A percentile compares a stretch with the other conserved stretches of the same genome.
Conservation (phyloP, 2,329 filamentous ascomycete species). For the Ophiostoma ulmi region DNA sequence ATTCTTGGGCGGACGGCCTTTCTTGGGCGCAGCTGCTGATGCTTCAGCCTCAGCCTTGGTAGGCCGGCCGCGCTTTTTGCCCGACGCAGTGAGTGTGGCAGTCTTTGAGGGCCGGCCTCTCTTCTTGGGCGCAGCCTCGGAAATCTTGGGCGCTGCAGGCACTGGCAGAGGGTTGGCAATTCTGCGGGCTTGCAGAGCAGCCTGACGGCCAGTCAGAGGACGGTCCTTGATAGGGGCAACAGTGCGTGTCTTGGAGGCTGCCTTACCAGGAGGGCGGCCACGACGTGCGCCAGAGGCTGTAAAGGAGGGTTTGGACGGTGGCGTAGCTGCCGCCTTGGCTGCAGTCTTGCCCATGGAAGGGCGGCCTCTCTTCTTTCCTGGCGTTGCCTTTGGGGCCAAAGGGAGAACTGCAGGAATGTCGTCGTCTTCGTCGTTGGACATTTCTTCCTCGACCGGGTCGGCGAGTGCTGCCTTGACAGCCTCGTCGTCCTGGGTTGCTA, state of each 20-base stretch:
- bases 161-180: slow-evolving; percentile 14
- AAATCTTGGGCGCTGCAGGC: not conserved
- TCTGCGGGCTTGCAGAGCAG: slow-evolving; percentile 20
- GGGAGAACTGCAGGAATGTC: slow-evolving; percentile 3
- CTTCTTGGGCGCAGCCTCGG: slow-evolving; percentile 16
- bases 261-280: slow-evolving; percentile 21
- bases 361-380: slow-evolving; percentile 17
- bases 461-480: not conserved
- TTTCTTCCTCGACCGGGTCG: not conserved
- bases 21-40: slow-evolving; percentile 2
- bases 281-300: slow-evolving; percentile 17
- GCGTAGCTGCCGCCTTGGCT: not conserved
- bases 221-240: not conserved
- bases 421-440: not conserved
- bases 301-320: slow-evolving; percentile 1
- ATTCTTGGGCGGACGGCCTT: not conserved
- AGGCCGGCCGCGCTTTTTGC: slow-evolving; percentile 14
- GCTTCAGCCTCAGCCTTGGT: not conserved
- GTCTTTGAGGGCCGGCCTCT: slow-evolving; percentile 15
- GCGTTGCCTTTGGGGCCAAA: not conserved
- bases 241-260: not conserved
- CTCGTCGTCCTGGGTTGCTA: slow-evolving; percentile 7
- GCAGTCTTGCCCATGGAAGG: slow-evolving; percentile 12
- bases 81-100: not conserved
- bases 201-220: slow-evolving; percentile 21